Evolutionary conservation across 257 asterid species (phyloP).

Genomic region (Capsicum baccatum): DNA sequence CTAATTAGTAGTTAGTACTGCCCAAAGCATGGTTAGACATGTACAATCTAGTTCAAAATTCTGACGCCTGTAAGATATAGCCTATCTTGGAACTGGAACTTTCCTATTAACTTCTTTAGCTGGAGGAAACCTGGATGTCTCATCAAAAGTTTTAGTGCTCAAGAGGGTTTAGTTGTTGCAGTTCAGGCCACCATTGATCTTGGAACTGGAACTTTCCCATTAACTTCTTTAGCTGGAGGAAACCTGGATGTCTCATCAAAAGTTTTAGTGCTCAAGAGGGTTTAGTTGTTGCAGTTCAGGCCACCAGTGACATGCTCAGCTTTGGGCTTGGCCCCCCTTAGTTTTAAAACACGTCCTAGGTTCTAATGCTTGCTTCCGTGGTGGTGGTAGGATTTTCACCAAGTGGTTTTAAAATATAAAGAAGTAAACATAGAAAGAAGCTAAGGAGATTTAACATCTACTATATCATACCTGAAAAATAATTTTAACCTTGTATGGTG

Average conservation of each 20-base stretch:
- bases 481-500: no score
- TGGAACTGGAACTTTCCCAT: not conserved
- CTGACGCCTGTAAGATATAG: not conserved
- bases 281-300: not conserved
- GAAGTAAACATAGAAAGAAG: no score
- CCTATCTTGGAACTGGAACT: not conserved
- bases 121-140: not conserved
- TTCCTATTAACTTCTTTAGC: not conserved
- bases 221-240: not conserved
- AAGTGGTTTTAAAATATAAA: no score
- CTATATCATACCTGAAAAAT: no score
- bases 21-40: not conserved
- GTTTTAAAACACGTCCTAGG: not conserved
- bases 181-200: not conserved
- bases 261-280: not conserved
- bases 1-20: not conserved
- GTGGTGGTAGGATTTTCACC: no score
- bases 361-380: not conserved
- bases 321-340: not conserved
- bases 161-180: not conserved
- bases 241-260: not conserved
- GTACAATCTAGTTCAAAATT: not conserved
- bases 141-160: not conserved
- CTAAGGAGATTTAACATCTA: no score
- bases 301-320: not conserved